Base-by-base conservation (phyloP, 2,329 filamentous ascomycete species). In the Aspergillus sergii region DNA sequence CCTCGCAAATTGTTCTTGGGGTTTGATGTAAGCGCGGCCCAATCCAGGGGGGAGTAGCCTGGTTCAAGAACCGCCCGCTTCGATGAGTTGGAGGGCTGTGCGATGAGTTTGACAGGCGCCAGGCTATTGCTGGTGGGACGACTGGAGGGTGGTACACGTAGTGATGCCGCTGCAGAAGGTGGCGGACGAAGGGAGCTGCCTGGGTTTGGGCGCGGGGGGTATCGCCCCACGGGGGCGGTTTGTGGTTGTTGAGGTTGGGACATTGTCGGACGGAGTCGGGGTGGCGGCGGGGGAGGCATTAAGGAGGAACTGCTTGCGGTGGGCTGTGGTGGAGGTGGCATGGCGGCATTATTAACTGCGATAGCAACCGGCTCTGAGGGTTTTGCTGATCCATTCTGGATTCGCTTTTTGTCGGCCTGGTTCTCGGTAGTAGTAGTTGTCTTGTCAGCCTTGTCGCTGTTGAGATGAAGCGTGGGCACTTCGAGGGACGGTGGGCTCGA, bases 1-100 rank as follows among this genome's bases (percentile, higher is more conserved):
- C 87, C 87, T n/a, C 91, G 89, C 30, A 93, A 86, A 66, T 93
- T 89, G 34, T 86, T 82, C 34, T 80, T 80, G 12, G 89, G 88
- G 55, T 84, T 80, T 23, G 84, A 83, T 1, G 88, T 86, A 1
- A 97, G 86, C 7, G 90, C 88, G 14, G 95, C 95, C 95, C 95
- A 99, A 85, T 99, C 95, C 14, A 99, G 88, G 0, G 95, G 94
- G 2, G 93, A 97, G 82, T 94, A 94, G 36, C 95, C 94, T 0
- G 95, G 95, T n/a, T 89, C 86, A 5, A 99, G 87, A 10, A 90
- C 84, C 5, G 64, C 65, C 46, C 67, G 39, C 48, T 68, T 57
- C 3, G 70, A 75, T 16, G 76, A 65, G 58, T 91, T 76, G 85
- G 80, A 62, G n/a, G 72, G 68, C 66, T 76, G 75, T 78, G 81